Conservation (phyloP, 2,329 filamentous ascomycete species). For the Cladophialophora psammophila region DNA sequence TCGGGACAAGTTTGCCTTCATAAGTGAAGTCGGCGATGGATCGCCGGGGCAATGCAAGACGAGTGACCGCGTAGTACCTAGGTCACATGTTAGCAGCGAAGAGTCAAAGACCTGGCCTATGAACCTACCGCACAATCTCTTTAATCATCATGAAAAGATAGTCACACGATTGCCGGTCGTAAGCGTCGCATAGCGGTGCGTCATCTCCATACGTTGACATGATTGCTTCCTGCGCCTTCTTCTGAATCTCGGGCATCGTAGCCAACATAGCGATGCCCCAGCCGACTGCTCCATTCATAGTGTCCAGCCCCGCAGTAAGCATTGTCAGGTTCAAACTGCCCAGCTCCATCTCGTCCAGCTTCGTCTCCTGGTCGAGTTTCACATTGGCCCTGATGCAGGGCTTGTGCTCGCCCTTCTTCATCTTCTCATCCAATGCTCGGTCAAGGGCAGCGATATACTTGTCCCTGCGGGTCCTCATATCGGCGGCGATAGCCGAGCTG, state of each 20-base stretch:
- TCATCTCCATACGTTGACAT: no score
- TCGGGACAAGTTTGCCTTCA: conserved; percentile 28
- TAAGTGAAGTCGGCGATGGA: conserved; percentile 6
- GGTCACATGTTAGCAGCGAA: conserved; percentile 31
- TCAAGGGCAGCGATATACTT: conserved; percentile 42
- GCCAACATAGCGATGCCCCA: no score
- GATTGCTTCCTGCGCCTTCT: conserved; percentile 19
- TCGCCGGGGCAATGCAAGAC: conserved; percentile 8
- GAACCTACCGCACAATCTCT: no score
- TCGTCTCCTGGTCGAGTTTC: conserved; percentile 27
- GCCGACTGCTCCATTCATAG: conserved; percentile 15
- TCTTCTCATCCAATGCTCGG: conserved; percentile 24
- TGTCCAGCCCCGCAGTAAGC: conserved; percentile 30
- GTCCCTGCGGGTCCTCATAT: conserved; percentile 66
- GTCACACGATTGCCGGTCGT: no score
- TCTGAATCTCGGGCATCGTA: conserved; percentile 26
- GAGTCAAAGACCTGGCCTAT: not conserved
- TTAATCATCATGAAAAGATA: no score
- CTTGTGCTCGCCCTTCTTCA: conserved; percentile 21
- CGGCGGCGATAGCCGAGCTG: conserved; percentile 63
- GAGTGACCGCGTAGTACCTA: conserved; percentile 17
- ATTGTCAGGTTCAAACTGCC: conserved; percentile 31
- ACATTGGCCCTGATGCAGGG: conserved; percentile 33
- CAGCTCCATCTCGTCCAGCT: conserved; percentile 20
- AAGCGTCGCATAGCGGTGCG: no score